Conservation (phyloP, 805 yeast genomes). For the Metschnikowia matae region DNA sequence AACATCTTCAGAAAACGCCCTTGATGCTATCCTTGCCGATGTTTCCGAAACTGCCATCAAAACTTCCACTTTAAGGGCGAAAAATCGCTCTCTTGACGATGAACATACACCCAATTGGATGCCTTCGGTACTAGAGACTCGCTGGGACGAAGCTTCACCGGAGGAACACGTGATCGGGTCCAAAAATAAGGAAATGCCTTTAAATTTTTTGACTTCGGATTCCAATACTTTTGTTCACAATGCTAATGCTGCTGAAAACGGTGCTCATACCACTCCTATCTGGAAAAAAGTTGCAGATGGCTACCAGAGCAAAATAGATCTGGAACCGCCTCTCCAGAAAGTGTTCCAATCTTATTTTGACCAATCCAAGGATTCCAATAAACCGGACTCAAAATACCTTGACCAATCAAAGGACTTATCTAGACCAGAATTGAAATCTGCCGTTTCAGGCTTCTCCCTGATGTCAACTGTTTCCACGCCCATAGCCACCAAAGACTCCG, state of each 20-base stretch:
- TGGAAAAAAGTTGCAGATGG: conserved; percentile 33
- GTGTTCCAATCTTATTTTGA: conserved; percentile 27
- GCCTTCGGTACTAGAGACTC: conserved; percentile 36
- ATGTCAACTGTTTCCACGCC: conserved; percentile 30
- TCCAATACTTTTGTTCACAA: conserved; percentile 34
- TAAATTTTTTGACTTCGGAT: conserved; percentile 19
- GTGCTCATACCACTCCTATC: conserved; percentile 15
- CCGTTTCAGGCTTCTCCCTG: conserved; percentile 23
- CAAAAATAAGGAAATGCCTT: conserved; percentile 3
- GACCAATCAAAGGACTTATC: too few species aligned
- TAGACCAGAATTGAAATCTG: not conserved
- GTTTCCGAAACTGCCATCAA: conserved; percentile 15
- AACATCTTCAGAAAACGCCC: conserved; percentile 4
- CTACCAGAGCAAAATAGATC: conserved; percentile 22
- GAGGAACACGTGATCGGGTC: not conserved
- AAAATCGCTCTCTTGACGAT: not conserved
- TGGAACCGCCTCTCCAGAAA: conserved; percentile 25
- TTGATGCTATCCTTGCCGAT: not conserved
- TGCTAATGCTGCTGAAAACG: conserved; percentile 10
- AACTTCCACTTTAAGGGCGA: conserved; percentile 23
- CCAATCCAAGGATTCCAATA: not conserved
- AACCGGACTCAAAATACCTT: too few species aligned
- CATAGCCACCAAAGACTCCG: conserved; percentile 19
- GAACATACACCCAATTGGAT: conserved; percentile 39
- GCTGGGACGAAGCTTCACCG: conserved; percentile 26